A percentile compares a stretch with the other conserved stretches of the same genome.
These are phyloP conservation scores for Astrothelium macrocarpum DNA, from an alignment of 495 filamentous ascomycete species.

Conservation along the genomic window DNA sequence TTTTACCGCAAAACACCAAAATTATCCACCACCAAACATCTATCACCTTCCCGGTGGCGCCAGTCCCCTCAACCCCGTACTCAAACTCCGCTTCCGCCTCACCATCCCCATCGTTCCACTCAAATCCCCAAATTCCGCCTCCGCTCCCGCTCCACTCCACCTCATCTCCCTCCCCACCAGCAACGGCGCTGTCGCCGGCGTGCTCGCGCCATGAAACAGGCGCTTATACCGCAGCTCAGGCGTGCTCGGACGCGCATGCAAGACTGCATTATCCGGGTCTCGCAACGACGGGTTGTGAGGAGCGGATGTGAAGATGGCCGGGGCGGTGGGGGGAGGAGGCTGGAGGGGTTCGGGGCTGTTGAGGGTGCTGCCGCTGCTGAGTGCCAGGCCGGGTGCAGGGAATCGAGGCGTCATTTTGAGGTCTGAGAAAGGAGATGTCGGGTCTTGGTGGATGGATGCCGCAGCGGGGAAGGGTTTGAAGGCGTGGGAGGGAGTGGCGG, in stretches of 20 bases:
- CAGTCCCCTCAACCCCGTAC: conserved; percentile 11
- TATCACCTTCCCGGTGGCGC: conserved; percentile 10
- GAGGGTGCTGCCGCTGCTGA: neutral
- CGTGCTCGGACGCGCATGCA: conserved; percentile 16
- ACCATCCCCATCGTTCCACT: conserved; percentile 25
- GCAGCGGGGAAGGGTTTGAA: neutral
- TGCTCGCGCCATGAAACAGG: conserved; percentile 21
- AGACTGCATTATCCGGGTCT: too few species aligned
- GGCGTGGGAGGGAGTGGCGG: conserved; percentile 13
- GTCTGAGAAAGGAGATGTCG: neutral
- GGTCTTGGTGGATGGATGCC: neutral
- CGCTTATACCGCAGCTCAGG: conserved; percentile 26
- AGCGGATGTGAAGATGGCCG: too few species aligned
- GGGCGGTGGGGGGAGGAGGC: neutral
- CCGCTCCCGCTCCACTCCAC: conserved; percentile 6
- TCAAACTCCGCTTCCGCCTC: conserved; percentile 19
- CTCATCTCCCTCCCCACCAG: neutral
- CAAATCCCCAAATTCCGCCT: conserved; percentile 16
- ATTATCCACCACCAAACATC: too few species aligned
- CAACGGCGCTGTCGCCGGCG: neutral
- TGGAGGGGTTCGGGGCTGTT: neutral
- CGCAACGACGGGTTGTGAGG: too few species aligned
- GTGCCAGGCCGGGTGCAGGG: neutral
- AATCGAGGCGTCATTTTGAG: conserved; percentile 13
- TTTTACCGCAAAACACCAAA: too few species aligned